A percentile compares a stretch with the other conserved stretches of the same genome.
Evolutionary conservation across 768 basidiomycete species (phyloP).

Genomic region (Clitopilus passeckerianus): DNA sequence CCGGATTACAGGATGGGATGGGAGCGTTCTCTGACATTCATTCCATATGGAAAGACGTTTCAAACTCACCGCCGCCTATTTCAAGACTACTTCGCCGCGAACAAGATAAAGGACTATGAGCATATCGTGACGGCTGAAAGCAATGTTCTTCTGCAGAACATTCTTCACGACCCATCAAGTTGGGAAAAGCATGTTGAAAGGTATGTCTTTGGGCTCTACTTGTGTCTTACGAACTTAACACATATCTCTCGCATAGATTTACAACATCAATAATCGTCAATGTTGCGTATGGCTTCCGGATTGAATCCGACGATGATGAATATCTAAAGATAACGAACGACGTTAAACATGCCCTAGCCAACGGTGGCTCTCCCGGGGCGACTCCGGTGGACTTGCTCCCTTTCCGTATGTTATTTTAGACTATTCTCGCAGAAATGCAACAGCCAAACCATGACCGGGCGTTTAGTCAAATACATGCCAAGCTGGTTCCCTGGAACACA

Average conservation of each 20-base stretch:
- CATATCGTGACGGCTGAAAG: neutral
- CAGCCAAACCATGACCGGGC: neutral
- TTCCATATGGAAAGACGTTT: slow-evolving; percentile 4
- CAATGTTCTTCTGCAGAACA: neutral
- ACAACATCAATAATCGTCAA: slow-evolving; percentile 17
- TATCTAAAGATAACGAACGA: slow-evolving; percentile 29
- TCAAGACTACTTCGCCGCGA: slow-evolving; percentile 1
- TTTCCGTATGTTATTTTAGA: slow-evolving; percentile 7
- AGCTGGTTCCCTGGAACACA: slow-evolving; percentile 34
- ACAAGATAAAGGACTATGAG: neutral
- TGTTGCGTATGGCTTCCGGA: slow-evolving; percentile 25
- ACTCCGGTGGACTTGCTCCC: slow-evolving; percentile 18
- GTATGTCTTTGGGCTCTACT: neutral
- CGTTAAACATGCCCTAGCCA: slow-evolving; percentile 16
- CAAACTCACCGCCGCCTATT: slow-evolving; percentile 5
- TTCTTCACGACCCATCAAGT: neutral
- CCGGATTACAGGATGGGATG: slow-evolving; percentile 1
- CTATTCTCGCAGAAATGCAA: no score
- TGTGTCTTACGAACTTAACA: neutral
- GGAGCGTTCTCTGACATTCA: slow-evolving; percentile 6
- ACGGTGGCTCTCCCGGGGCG: slow-evolving; percentile 18
- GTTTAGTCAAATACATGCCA: slow-evolving; percentile 32
- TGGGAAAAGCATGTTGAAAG: neutral
- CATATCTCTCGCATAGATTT: neutral
- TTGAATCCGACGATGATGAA: slow-evolving; percentile 26